Evolutionary conservation across 805 yeast species (phyloP).

Genomic region (Saturnispora sekii): DNA sequence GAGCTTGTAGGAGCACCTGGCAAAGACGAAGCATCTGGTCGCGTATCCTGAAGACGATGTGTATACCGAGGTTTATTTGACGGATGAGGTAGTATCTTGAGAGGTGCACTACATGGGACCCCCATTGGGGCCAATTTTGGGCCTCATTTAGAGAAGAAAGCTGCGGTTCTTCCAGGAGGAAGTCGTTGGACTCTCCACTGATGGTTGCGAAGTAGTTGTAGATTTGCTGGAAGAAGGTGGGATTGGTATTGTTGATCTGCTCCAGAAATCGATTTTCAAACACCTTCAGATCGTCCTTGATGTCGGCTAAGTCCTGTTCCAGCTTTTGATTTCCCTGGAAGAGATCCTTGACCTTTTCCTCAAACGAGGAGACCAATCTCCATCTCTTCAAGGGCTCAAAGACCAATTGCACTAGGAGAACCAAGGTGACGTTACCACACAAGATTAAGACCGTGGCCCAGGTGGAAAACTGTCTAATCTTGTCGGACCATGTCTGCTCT

Average conservation of each 20-base stretch:
- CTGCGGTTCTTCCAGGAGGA: too few relatives aligned
- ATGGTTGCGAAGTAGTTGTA: too few relatives aligned
- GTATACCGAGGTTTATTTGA: background rate
- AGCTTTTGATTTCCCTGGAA: slow-evolving; percentile 28
- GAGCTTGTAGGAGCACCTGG: background rate
- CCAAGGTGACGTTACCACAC: slow-evolving; percentile 75
- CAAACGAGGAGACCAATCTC: slow-evolving; percentile 74
- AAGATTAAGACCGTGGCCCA: slow-evolving; percentile 93
- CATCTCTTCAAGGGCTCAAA: slow-evolving; percentile 93
- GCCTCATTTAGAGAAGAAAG: too few relatives aligned
- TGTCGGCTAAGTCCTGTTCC: slow-evolving; percentile 11
- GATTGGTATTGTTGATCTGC: background rate
- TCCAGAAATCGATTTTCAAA: slow-evolving; percentile 6
- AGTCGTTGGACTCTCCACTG: too few relatives aligned
- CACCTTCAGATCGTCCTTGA: slow-evolving; percentile 14
- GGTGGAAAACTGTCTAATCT: slow-evolving; percentile 85
- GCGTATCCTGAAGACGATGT: background rate
- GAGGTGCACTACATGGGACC: background rate
- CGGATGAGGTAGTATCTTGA: background rate
- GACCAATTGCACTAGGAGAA: slow-evolving; percentile 71
- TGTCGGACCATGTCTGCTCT: slow-evolving; percentile 97
- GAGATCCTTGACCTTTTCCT: slow-evolving; percentile 57
- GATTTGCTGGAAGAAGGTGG: too few relatives aligned
- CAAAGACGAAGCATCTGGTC: background rate
- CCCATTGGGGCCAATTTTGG: too few relatives aligned